Conservation (phyloP, 2,329 filamentous ascomycete species). For the Gaeumannomyces sp. region DNA sequence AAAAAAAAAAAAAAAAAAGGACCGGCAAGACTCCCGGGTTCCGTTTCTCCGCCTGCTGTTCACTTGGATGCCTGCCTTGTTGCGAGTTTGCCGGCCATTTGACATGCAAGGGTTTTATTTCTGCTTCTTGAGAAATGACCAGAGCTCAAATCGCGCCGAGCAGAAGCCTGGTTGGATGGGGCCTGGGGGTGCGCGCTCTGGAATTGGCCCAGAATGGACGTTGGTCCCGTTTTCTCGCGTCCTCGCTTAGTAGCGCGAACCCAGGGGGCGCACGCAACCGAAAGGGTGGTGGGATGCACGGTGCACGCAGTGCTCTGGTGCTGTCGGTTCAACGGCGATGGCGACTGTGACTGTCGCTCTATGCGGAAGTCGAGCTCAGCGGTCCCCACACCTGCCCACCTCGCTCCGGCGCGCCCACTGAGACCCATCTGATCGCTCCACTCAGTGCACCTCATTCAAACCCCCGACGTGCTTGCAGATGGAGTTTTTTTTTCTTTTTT, state of each 20-base stretch:
- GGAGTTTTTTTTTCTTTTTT: no score
- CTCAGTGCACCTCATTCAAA: no score
- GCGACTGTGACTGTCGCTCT: no score
- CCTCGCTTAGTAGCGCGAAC: constrained; percentile 6
- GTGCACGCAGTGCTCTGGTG: neutral
- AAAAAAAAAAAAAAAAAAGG: no score
- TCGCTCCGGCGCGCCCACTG: no score
- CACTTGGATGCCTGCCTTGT: neutral
- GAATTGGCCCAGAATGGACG: constrained; percentile 4
- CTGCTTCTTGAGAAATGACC: neutral
- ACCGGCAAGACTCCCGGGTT: neutral
- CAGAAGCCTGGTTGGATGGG: no score
- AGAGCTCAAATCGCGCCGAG: neutral
- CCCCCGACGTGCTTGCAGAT: no score
- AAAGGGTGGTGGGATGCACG: neutral
- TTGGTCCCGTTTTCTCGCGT: constrained; percentile 3
- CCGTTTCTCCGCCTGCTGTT: neutral
- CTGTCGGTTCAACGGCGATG: neutral
- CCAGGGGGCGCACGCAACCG: neutral
- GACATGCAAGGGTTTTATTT: neutral
- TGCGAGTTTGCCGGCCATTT: neutral
- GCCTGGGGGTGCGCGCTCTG: neutral
- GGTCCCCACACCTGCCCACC: no score
- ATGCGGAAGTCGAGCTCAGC: no score
- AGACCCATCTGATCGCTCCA: no score